phyloP scores from a whole-genome alignment of 2,329 filamentous ascomycete genomes.

The Sphaerulina populicola region DNA sequence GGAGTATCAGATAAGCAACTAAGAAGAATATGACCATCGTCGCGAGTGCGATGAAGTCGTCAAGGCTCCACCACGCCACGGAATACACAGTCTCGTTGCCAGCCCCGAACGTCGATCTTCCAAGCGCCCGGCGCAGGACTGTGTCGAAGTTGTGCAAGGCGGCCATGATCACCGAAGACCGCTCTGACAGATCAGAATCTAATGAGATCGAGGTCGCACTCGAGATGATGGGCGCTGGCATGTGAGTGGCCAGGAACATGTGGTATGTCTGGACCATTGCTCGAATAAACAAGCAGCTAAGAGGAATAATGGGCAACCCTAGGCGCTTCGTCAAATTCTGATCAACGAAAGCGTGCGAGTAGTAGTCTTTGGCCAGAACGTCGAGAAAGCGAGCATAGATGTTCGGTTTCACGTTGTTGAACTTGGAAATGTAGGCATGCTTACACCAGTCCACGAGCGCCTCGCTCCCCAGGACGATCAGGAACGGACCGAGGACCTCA shows the following conservation, averaged over 20 bases:
- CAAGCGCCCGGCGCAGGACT: conserved; percentile 67
- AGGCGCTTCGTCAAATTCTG: conserved; percentile 84
- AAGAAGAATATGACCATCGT: conserved; percentile 87
- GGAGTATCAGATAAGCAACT: conserved; percentile 71
- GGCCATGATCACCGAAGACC: conserved; percentile 65
- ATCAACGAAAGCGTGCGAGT: conserved; percentile 87
- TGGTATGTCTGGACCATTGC: conserved; percentile 93
- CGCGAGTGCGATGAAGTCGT: conserved; percentile 63
- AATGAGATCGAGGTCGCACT: conserved; percentile 57
- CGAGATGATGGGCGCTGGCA: conserved; percentile 64
- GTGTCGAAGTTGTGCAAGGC: conserved; percentile 72
- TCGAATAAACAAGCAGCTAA: conserved; percentile 91
- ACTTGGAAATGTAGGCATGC: conserved; percentile 95
- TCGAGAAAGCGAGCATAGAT: conserved; percentile 88
- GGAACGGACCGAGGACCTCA: conserved; percentile 83
- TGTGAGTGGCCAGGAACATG: conserved; percentile 87
- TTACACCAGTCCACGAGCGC: conserved; percentile 97
- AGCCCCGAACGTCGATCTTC: conserved; percentile 59
- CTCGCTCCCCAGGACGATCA: conserved; percentile 90
- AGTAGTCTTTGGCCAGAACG: conserved; percentile 94
- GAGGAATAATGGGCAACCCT: conserved; percentile 80
- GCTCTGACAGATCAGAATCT: conserved; percentile 39
- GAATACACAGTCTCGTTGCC: conserved; percentile 32
- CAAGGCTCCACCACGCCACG: conserved; percentile 51
- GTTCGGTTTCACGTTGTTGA: conserved; percentile 89